Percentiles rank a stretch among this genome's conserved stretches.
Conservation (phyloP, 1,284 basidiomycete genomes). For the Polyporus tsugae region DNA sequence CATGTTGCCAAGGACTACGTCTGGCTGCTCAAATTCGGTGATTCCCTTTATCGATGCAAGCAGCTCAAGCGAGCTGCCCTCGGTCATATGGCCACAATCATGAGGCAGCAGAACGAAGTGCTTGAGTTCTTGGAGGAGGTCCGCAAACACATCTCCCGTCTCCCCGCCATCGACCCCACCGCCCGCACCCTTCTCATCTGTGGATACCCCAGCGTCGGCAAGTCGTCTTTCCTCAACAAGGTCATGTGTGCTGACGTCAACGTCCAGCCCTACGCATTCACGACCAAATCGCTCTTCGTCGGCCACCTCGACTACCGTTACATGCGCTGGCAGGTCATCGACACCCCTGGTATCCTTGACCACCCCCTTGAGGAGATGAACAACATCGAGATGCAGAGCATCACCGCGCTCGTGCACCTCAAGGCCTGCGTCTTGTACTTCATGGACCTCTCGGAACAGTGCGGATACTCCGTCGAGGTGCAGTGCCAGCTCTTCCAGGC, state of each 20-base stretch:
- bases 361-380: conserved; percentile 99
- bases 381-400: conserved; percentile 99
- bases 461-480: conserved; percentile 94
- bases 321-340: conserved; percentile 97
- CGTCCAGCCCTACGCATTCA: conserved; percentile 98
- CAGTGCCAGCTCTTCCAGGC: conserved; percentile 98
- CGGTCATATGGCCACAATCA: conserved; percentile 97
- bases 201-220: conserved; percentile 97
- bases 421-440: conserved; percentile 94
- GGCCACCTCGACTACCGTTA: conserved; percentile 98
- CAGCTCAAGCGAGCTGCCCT: conserved; percentile 95
- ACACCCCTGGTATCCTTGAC: conserved; percentile 92
- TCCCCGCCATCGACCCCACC: conserved; percentile 95
- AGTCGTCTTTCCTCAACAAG: conserved; percentile 99
- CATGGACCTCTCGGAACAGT: conserved; percentile 97
- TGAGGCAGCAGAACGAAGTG: conserved; percentile 96
- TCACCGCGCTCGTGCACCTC: conserved; percentile 94
- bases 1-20: conserved; percentile 96
- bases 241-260: conserved; percentile 97
- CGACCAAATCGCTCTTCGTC: conserved; percentile 96
- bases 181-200: conserved; percentile 97
- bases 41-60: conserved; percentile 95
- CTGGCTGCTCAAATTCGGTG: conserved; percentile 94
- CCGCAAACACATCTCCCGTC: conserved; percentile 95
- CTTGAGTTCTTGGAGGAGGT: conserved; percentile 97